Evolutionary conservation across 2,329 filamentous ascomycete genomes (phyloP).

Genomic region (Xenoacremonium recifei): DNA sequence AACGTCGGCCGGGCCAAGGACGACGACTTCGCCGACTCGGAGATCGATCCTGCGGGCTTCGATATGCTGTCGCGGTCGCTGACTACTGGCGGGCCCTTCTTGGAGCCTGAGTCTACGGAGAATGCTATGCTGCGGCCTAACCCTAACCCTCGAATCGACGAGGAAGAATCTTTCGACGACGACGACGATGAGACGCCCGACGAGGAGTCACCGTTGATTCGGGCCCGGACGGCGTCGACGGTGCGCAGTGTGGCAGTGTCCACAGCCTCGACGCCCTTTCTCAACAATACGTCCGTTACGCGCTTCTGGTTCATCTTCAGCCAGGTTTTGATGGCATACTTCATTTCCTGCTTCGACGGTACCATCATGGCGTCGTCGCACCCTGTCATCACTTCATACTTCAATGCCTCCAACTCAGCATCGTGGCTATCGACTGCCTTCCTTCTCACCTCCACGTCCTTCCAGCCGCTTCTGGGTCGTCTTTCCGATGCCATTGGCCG

Average conservation of each 20-base stretch:
- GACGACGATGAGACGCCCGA: constrained; percentile 7
- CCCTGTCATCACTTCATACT: constrained; percentile 79
- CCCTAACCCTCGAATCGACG: constrained; percentile 15
- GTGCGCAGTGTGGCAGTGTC: constrained; percentile 16
- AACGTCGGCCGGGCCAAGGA: constrained; percentile 5
- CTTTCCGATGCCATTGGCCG: constrained; percentile 73
- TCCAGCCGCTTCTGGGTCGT: constrained; percentile 72
- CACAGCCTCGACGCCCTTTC: constrained; percentile 30
- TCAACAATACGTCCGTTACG: constrained; percentile 45
- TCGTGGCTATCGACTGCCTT: constrained; percentile 83
- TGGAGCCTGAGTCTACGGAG: constrained; percentile 42
- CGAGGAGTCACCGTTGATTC: constrained; percentile 28
- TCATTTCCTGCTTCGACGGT: constrained; percentile 67
- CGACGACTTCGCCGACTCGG: constrained; percentile 5
- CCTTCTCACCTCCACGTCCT: constrained; percentile 71
- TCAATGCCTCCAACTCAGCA: constrained; percentile 72
- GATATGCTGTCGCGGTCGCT: constrained; percentile 37
- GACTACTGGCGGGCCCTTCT: constrained; percentile 34
- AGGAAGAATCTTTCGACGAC: constrained; percentile 12
- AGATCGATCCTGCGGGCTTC: constrained; percentile 21
- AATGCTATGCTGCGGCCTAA: constrained; percentile 37
- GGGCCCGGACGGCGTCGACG: constrained; percentile 13
- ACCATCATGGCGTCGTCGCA: constrained; percentile 82
- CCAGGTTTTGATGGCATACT: constrained; percentile 56
- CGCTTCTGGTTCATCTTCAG: constrained; percentile 64